These are phyloP conservation scores for Aechmea fasciata DNA, from an alignment of 176 grass and related monocot genomes.

Conservation along the genomic window DNA sequence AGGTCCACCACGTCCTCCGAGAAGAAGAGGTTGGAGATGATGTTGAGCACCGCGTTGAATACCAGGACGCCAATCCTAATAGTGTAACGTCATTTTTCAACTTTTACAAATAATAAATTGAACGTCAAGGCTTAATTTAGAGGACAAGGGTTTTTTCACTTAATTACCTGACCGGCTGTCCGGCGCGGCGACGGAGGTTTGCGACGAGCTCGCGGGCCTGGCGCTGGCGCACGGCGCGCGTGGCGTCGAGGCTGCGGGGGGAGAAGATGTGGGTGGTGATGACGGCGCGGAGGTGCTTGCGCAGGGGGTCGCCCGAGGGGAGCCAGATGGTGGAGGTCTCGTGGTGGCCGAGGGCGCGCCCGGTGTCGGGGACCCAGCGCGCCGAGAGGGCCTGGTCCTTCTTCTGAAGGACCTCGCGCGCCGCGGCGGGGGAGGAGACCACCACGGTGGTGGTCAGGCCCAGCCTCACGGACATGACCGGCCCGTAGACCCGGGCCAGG, in stretches of 20 bases:
- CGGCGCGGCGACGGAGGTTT: background rate
- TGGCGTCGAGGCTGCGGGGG: constrained; percentile 14
- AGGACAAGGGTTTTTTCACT: too few relatives aligned
- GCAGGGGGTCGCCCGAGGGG: constrained; percentile 12
- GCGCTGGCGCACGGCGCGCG: constrained; percentile 9
- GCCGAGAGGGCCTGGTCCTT: too few relatives aligned
- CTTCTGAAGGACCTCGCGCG: constrained; percentile 13
- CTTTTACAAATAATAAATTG: too few relatives aligned
- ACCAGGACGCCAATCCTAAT: too few relatives aligned
- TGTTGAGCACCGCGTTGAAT: constrained; percentile 19
- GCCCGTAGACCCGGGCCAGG: constrained; percentile 19
- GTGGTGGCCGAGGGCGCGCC: background rate
- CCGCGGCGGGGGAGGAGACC: constrained; percentile 29
- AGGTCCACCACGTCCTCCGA: constrained; percentile 30
- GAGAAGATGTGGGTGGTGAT: constrained; percentile 22
- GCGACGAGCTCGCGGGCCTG: constrained; percentile 20
- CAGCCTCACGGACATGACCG: constrained; percentile 32
- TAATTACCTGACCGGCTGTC: background rate
- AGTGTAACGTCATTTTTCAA: background rate
- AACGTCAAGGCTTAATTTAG: too few relatives aligned
- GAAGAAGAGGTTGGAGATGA: constrained; percentile 16
- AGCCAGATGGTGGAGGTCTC: constrained; percentile 24
- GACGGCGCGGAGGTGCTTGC: constrained; percentile 32
- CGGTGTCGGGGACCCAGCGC: constrained; percentile 8
- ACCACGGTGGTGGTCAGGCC: constrained; percentile 27